Evolutionary conservation across 1,284 basidiomycete species (phyloP).

Genomic region (Ganoderma sp.): DNA sequence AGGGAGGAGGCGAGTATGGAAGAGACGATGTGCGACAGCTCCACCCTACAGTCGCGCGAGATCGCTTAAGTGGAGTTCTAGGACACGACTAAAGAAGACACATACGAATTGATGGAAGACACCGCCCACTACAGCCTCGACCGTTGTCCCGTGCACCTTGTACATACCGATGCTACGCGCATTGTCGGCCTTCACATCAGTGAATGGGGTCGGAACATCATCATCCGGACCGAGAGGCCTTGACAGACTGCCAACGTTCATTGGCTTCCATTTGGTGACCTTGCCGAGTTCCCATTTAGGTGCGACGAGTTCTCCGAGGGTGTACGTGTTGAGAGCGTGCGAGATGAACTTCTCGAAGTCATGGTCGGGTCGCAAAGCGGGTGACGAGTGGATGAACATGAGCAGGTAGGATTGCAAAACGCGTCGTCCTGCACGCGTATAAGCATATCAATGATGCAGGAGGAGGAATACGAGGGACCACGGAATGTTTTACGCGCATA

Average conservation of each 20-base stretch:
- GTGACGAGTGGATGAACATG: conserved; percentile 69
- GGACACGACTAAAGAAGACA: conserved; percentile 28
- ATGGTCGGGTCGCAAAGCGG: conserved; percentile 49
- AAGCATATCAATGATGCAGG: background rate
- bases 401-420: conserved; percentile 75
- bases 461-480: conserved; percentile 7
- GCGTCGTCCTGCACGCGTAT: conserved; percentile 62
- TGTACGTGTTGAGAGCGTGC: conserved; percentile 66
- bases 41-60: conserved; percentile 53
- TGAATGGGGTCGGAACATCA: conserved; percentile 25
- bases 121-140: conserved; percentile 77
- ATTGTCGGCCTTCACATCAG: conserved; percentile 40
- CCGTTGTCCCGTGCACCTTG: conserved; percentile 77
- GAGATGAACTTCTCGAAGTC: conserved; percentile 62
- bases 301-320: conserved; percentile 73
- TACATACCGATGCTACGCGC: conserved; percentile 66
- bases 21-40: conserved; percentile 63
- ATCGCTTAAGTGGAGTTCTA: background rate
- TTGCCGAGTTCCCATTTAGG: conserved; percentile 73
- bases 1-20: conserved; percentile 71
- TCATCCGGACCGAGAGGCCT: conserved; percentile 32
- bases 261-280: conserved; percentile 72
- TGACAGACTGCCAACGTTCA: conserved; percentile 32
- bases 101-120: conserved; percentile 80
- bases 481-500: background rate